Base-by-base conservation (phyloP, 2,329 filamentous ascomycete genomes). In the Xylariaceae sp. region DNA sequence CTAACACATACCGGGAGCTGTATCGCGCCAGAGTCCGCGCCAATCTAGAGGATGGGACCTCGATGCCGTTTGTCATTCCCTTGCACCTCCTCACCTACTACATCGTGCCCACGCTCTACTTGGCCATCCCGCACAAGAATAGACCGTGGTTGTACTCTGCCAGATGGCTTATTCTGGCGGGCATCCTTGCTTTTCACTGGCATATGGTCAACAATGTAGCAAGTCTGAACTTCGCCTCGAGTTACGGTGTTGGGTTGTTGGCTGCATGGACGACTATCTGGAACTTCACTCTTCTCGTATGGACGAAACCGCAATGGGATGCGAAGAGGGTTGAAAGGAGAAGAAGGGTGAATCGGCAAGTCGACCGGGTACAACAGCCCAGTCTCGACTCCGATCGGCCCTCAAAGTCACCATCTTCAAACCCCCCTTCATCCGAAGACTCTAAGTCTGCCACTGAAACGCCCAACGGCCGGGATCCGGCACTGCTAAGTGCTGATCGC, bases 271-370 rank as follows among this genome's bases (percentile, higher is more conserved):
- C 78, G 1, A 78, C 80, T 9, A 69, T 86, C 15, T 78, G 77
- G 71, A 75, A 71, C 42, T 66, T 80, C 57, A 76, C 77, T 17
- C 69, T 83, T 66, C 69, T 87, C 23, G 70, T 86, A 1, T 82
- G 81, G 73, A 80, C 76, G 51, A 72, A 75, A 15, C 82, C 83
- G 2, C 84, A 87, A 69, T 80, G 79, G 68, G 80, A 84, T 17
- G 79, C 79, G 0, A 82, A 78, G 62, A 77, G 84, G 62, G 76
- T 81, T 0, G 70, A 79, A 56, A 76, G 74, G 37, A 59, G 61
- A 56, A 59, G 61, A 56, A 71, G 64, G 66, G 68, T 62, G 47
- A 37, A 10, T 15, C 51, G 35, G 30, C 13, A 47, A 7, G 30
- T 37, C n/a, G 39, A 56, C 13, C 7, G 39, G 18, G 15, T 8